Evolutionary conservation across 306 rosid species (phyloP).

Genomic region (Chamaecrista fasciculata): DNA sequence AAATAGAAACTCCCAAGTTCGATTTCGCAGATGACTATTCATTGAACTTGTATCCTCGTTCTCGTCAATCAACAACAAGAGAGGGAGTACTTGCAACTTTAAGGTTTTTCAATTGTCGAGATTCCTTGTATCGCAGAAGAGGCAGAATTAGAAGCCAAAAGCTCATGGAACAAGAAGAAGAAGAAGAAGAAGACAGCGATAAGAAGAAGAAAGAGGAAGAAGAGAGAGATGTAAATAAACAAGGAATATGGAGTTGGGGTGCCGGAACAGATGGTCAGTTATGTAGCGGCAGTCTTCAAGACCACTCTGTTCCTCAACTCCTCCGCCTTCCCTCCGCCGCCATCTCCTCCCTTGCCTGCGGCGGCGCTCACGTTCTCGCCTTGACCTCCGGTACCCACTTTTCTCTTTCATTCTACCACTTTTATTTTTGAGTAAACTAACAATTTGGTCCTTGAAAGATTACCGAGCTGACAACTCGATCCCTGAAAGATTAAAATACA

Average conservation of each 20-base stretch:
- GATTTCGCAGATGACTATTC: too few relatives aligned
- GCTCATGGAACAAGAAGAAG: constrained; percentile 26
- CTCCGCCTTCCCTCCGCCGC: constrained; percentile 41
- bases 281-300: constrained; percentile 57
- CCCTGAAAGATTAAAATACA: too few relatives aligned
- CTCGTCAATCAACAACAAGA: too few relatives aligned
- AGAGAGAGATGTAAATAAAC: not conserved
- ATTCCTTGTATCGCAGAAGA: too few relatives aligned
- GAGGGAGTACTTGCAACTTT: too few relatives aligned
- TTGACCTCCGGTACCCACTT: constrained; percentile 51
- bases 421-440: too few relatives aligned
- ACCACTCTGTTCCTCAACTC: constrained; percentile 62
- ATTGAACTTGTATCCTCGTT: too few relatives aligned
- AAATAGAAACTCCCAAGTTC: too few relatives aligned
- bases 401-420: not conserved
- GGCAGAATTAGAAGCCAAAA: too few relatives aligned
- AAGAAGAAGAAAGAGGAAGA: constrained; percentile 4
- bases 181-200: not conserved
- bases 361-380: constrained; percentile 86
- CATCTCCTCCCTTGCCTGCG: constrained; percentile 67
- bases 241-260: constrained; percentile 89
- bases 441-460: too few relatives aligned
- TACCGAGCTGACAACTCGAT: too few relatives aligned
- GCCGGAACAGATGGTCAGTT: constrained; percentile 95
- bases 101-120: too few relatives aligned